Percentiles rank a stretch among this genome's conserved stretches.
Conservation (phyloP, 306 rosid genomes). For the Ceratonia siliqua region DNA sequence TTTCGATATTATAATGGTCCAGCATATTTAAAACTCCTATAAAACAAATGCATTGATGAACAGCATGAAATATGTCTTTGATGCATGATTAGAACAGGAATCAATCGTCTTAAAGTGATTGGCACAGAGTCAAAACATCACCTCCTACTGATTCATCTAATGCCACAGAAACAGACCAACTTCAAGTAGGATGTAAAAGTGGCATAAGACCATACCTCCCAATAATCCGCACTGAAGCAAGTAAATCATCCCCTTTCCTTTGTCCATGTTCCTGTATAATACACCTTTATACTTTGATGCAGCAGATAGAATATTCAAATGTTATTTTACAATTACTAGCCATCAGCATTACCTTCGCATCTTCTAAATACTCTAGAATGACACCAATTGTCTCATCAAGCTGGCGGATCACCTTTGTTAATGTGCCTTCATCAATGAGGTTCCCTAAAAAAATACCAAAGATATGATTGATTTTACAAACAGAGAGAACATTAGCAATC, state of each 20-base stretch:
- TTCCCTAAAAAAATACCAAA: conserved; percentile 43
- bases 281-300: conserved; percentile 30
- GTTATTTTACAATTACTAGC: conserved; percentile 23
- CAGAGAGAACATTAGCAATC: neutral
- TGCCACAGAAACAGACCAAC: neutral
- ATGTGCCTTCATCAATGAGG: conserved; percentile 60
- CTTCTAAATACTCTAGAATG: conserved; percentile 84
- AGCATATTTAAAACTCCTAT: conserved; percentile 14
- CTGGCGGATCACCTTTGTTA: conserved; percentile 59
- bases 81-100: conserved; percentile 22
- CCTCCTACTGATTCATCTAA: neutral
- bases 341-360: conserved; percentile 70
- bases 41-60: conserved; percentile 13
- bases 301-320: conserved; percentile 25
- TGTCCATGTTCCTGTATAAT: conserved; percentile 72
- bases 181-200: neutral
- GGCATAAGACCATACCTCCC: conserved; percentile 64
- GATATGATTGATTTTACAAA: conserved; percentile 18
- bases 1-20: conserved; percentile 11
- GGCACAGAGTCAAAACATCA: neutral
- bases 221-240: conserved; percentile 87
- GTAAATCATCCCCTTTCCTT: conserved; percentile 85
- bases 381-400: conserved; percentile 79
- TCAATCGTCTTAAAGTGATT: neutral
- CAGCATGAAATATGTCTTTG: conserved; percentile 23